Evolutionary conservation across 108 stramenopile genomes (phyloP), one percentile per base, ranked within the genome.

Genomic region (Cylindrotheca closterium): DNA sequence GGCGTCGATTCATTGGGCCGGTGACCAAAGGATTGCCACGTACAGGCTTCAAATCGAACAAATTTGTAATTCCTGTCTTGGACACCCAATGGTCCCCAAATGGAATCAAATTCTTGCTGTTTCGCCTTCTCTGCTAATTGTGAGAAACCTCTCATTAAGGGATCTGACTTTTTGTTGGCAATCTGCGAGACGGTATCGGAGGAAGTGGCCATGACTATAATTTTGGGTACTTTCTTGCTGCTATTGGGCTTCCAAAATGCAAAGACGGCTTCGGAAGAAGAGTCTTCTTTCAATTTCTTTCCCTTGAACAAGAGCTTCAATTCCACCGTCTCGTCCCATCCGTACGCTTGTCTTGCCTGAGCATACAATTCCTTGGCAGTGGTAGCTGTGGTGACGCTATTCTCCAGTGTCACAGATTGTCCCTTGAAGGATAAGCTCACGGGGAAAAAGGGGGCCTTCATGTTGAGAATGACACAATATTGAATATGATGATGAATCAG

Each of bases 141-240:
- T 30, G 80, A 84, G 61, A 89, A 92, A 1, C 88, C 91, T 19
- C 91, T 81, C 48, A 92, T 87, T 7, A 77, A 62, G 8, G 91
- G 91, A 76, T 92, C 91, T 12, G 81, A 83, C 54, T 73, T 59
- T 52, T 67, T 58, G 4, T 80, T 68, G 29, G 83, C 75, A 25
- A 88, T 30, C 45, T 63, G 68, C 46, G 65, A 37, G 1, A 81
- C 56, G 15, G 52, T 32, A 31, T 52, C 30, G 2, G 31, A 24
- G 12, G 57, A 26, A 5, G 85, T 75, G 0, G 83, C 89, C 75
- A 88, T 75, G 65, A 88, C 73, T 21, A 91, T 68, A 3, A 91
- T 58, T 53, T 83, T 88, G 47, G 65, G 70, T 3, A 34, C 17
- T 31, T 80, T 80, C 27, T 63, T 75, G n/a, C 45, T 56, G 21